Evolutionary conservation across 139 green algal genomes (phyloP), one percentile per base, ranked within the genome.

Genomic region (Desmodesmus armatus): DNA sequence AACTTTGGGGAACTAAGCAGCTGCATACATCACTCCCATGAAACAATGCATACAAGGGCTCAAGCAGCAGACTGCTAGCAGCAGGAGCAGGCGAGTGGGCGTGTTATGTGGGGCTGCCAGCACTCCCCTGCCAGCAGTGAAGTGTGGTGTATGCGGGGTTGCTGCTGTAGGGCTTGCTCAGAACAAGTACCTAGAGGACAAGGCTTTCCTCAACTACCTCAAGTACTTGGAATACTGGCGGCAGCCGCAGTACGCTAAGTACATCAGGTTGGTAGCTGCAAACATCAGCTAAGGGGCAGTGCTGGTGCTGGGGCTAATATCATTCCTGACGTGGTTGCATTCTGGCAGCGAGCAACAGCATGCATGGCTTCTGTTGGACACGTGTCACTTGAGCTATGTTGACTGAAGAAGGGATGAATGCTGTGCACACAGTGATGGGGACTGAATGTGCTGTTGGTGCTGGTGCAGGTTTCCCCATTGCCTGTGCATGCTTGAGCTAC

Each of bases 181-280:
- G 58, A 95, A 96, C 73, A 74, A 87, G 0, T 97, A 97, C 82
- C 93, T 99, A 58, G 92, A 98, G 0, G 93, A 99, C 76, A 82
- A 87, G 0, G 88, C 91, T 0, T 98, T 98, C 67, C 47, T 98
- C 0, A 92, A 91, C 9, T 99, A 98, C 82, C 89, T 99, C 9
- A 55, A 94, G n/a, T 99, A 99, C 86, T 88, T 99, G 49, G 83
- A 93, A 51, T 99, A 99, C 88, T 99, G 96, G 95, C 90, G 90
- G 39, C 69, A 93, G 67, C 96, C 96, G 47, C 74, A 92, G 39
- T 99, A 99, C 82, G 88, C 91, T 0, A 86, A 77, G 3, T 96
- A 94, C 69, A 88, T 88, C 29, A 84, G 74, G 76, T 88, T 21
- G 2, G 53, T 29, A 60, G 75, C 51, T 40, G 40, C 37, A 9